phyloP scores from a whole-genome alignment of 2,329 filamentous ascomycete genomes.

The Ophiosphaerella narmari region DNA sequence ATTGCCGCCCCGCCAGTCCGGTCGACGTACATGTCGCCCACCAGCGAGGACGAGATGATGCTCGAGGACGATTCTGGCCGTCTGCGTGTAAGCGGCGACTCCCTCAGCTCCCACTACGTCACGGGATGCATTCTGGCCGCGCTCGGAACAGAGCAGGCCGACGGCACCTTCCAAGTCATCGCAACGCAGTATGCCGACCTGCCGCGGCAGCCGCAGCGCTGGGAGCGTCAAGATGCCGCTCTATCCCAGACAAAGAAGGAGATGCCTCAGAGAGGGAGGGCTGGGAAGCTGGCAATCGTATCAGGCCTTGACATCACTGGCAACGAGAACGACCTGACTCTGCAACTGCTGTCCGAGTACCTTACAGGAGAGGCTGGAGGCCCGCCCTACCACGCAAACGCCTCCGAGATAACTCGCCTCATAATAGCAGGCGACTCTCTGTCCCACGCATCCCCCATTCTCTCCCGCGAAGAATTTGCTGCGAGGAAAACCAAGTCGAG shows the following conservation, averaged over 20 bases:
- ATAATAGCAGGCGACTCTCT: slow-evolving; percentile 94
- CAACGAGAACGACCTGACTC: slow-evolving; percentile 70
- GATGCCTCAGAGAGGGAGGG: slow-evolving; percentile 50
- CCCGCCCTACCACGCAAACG: slow-evolving; percentile 61
- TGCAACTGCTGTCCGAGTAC: slow-evolving; percentile 82
- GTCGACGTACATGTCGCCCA: slow-evolving; percentile 73
- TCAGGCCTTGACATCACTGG: slow-evolving; percentile 87
- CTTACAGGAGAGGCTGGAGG: slow-evolving; percentile 80
- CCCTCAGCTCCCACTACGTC: slow-evolving; percentile 73
- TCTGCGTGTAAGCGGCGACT: slow-evolving; percentile 74
- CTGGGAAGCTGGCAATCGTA: slow-evolving; percentile 80
- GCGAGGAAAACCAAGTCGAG: slow-evolving; percentile 62
- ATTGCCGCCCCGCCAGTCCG: slow-evolving; percentile 79
- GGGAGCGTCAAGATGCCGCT: slow-evolving; percentile 66
- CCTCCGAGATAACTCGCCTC: slow-evolving; percentile 76
- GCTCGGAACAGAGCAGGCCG: slow-evolving; percentile 88
- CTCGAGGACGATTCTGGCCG: slow-evolving; percentile 95
- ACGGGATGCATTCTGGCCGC: slow-evolving; percentile 95
- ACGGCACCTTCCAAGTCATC: slow-evolving; percentile 90
- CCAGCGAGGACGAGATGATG: slow-evolving; percentile 73
- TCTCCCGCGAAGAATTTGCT: slow-evolving; percentile 52
- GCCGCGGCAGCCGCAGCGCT: slow-evolving; percentile 78
- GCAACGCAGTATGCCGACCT: slow-evolving; percentile 89
- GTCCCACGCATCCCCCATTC: slow-evolving; percentile 53
- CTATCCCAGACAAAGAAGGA: slow-evolving; percentile 41